phyloP scores from a whole-genome alignment of 2,329 filamentous ascomycete genomes.

The Microsporum ferrugineum region DNA sequence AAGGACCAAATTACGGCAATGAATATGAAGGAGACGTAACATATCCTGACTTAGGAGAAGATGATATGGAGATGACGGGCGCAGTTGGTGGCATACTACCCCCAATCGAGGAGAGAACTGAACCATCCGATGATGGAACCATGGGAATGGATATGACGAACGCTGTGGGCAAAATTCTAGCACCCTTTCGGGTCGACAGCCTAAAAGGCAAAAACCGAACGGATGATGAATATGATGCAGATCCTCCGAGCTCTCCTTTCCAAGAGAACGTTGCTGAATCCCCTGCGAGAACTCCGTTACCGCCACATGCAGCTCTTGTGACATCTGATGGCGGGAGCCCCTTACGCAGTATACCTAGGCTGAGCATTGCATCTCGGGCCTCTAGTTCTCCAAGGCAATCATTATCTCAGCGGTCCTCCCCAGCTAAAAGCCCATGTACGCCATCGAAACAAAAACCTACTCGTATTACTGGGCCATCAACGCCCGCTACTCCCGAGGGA shows the following conservation, averaged over 20 bases:
- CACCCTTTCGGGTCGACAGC: constrained; percentile 34
- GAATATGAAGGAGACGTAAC: constrained; percentile 5
- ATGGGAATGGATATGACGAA: constrained; percentile 59
- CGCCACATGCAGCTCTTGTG: constrained; percentile 29
- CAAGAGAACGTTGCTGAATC: constrained; percentile 26
- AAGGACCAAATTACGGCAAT: background rate
- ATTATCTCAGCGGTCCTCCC: constrained; percentile 28
- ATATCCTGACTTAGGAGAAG: constrained; percentile 18
- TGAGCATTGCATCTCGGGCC: constrained; percentile 36
- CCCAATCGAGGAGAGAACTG: constrained; percentile 30
- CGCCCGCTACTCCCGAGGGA: constrained; percentile 7
- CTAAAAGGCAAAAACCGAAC: constrained; percentile 44
- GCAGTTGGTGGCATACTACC: constrained; percentile 37
- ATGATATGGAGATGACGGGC: constrained; percentile 51
- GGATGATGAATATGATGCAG: constrained; percentile 40
- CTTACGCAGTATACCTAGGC: constrained; percentile 43
- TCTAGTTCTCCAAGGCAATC: constrained; percentile 36
- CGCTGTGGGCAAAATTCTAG: constrained; percentile 52
- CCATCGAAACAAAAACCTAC: constrained; percentile 23
- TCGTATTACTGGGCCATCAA: background rate
- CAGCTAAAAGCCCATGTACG: constrained; percentile 29
- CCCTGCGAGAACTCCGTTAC: constrained; percentile 20
- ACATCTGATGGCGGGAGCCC: constrained; percentile 45
- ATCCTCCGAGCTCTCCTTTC: constrained; percentile 39
- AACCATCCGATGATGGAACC: constrained; percentile 35